A percentile compares a stretch with the other conserved stretches of the same genome.
These are phyloP conservation scores for Mortierella polycephala DNA, from an alignment of 371 early-diverging fungal genomes.

Conservation along the genomic window DNA sequence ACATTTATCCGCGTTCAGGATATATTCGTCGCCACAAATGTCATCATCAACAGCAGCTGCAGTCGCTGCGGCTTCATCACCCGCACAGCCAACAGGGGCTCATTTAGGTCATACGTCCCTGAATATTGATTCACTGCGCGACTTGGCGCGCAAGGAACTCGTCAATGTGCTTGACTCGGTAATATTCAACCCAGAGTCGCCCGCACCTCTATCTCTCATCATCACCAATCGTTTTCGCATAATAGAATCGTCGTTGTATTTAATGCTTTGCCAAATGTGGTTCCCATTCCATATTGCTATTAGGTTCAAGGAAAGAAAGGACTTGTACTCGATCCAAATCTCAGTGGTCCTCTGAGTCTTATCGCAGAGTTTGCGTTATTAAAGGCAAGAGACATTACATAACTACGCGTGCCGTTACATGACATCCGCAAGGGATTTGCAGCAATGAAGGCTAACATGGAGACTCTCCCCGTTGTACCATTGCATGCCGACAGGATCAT, in stretches of 20 bases:
- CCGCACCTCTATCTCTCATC: no score
- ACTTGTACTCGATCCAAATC: conserved; percentile 85
- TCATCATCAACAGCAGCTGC: conserved; percentile 52
- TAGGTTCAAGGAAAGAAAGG: conserved; percentile 92
- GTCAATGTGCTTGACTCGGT: conserved; percentile 82
- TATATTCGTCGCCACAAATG: conserved; percentile 17
- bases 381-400: conserved; percentile 63
- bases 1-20: background rate
- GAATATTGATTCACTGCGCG: conserved; percentile 69
- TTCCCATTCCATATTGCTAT: background rate
- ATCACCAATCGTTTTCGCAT: no score
- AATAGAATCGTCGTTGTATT: no score
- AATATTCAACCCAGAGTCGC: conserved; percentile 6
- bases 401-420: background rate
- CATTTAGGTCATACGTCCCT: conserved; percentile 56
- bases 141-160: conserved; percentile 77
- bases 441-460: no score
- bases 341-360: conserved; percentile 86
- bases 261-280: no score
- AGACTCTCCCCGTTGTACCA: no score
- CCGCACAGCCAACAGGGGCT: conserved; percentile 48
- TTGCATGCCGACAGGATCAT: conserved; percentile 75
- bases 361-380: conserved; percentile 87
- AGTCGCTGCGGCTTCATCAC: conserved; percentile 48
- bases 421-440: background rate